Conservation (phyloP, 768 basidiomycete species). For the Pisolithus marmoratus region DNA sequence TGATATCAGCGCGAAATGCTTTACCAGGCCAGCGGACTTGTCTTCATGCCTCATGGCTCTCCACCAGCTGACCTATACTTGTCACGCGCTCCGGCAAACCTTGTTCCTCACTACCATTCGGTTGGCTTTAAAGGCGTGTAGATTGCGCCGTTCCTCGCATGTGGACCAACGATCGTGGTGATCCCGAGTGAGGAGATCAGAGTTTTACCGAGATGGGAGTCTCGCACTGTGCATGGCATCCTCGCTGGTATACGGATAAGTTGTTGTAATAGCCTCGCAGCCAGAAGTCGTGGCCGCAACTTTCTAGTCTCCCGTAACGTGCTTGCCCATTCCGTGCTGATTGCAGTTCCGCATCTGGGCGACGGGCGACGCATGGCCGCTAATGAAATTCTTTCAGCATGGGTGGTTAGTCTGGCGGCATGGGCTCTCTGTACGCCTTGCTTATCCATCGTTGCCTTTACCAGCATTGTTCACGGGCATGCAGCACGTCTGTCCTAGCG, state of each 20-base stretch:
- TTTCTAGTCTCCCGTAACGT: neutral
- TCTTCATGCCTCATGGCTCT: neutral
- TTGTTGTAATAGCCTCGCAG: neutral
- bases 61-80: conserved; percentile 5
- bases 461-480: neutral
- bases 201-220: conserved; percentile 22
- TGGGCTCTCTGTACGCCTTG: neutral
- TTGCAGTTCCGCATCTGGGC: neutral
- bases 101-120: neutral
- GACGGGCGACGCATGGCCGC: neutral
- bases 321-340: no score
- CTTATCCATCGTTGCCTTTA: neutral
- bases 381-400: neutral
- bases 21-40: neutral
- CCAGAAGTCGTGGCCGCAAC: neutral
- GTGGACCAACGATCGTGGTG: conserved; percentile 6
- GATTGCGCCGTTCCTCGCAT: conserved; percentile 2
- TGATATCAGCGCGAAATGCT: neutral
- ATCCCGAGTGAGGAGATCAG: conserved; percentile 9
- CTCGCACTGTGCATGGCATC: conserved; percentile 24
- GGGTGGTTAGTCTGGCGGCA: neutral
- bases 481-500: no score
- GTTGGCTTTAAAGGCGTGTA: neutral
- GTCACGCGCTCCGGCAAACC: neutral
- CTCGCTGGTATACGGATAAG: conserved; percentile 9